Base-by-base conservation (phyloP, 2,329 filamentous ascomycete species). In the Blastomyces percursus region DNA sequence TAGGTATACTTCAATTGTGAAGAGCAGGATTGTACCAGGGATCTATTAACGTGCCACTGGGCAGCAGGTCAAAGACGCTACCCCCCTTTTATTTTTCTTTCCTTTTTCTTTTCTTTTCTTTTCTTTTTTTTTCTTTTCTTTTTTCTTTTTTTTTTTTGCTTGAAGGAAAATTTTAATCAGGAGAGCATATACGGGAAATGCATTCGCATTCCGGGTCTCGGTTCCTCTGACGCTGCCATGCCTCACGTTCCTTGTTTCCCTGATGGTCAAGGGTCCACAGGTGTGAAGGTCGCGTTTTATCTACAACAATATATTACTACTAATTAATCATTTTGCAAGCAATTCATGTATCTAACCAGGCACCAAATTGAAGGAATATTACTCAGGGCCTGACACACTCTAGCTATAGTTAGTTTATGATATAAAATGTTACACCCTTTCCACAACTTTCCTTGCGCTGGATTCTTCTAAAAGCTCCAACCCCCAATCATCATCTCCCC, bases 401-500 rank as follows among this genome's bases (percentile, higher is more conserved):
- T 12, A 8, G 44, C 21, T 42, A 44, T 1, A 44, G 16, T n/a
- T 3, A 44, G 24, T n/a, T n/a, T 11, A 19, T 35, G 40, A 24
- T 48, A 44, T 58, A n/a, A 11, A 32, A 3, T 4, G 21, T 44
- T 42, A 42, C 21, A 12, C 24, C 24, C 44, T 61, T 9, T 16
- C 14, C 40, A 48, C n/a, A 59, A 35, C 42, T 8, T 48, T 59
- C n/a, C 21, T 42, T 8, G 21, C 24, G 6, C 19, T 63, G 71
- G 73, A 58, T 69, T 72, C 72, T 54, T 69, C 48, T 30, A 74
- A 62, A 30, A 73, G 73, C 21, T 71, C 68, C 62, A 76, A 66
- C 1, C 68, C 69, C 75, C 76, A 77, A 32, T 60, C 58, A 61
- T 73, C 75, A 66, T 77, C 76, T 3, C 74, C 73, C 1, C 63